A percentile compares a stretch with the other conserved stretches of the same genome.
Conservation (phyloP, 129 eudicot genomes). For the Lactuca saligna region DNA sequence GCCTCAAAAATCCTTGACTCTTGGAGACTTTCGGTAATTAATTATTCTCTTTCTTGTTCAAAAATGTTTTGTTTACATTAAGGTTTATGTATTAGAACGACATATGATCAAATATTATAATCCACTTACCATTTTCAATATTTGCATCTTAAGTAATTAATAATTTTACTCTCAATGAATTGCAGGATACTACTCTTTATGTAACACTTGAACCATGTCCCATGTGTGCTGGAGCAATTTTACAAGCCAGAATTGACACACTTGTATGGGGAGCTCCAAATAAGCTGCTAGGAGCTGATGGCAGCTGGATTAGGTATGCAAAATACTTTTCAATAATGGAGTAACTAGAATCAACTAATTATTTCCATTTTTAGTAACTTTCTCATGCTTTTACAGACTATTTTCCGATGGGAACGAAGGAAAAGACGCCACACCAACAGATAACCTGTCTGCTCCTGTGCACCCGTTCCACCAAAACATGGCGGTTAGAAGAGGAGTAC, state of each 20-base stretch:
- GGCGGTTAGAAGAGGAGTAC: constrained; percentile 59
- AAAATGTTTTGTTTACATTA: too few relatives aligned
- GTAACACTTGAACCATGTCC: constrained; percentile 97
- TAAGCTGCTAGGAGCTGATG: constrained; percentile 95
- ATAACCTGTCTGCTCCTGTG: constrained; percentile 60
- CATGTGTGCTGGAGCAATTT: constrained; percentile 98
- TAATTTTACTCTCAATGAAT: constrained; percentile 26
- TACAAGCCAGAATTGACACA: constrained; percentile 82
- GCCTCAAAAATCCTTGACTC: constrained; percentile 69
- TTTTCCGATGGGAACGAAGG: constrained; percentile 57
- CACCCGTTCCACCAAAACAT: constrained; percentile 94
- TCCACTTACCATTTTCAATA: constrained; percentile 5
- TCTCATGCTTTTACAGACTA: constrained; percentile 48
- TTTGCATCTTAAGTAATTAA: background rate
- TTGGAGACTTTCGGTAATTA: constrained; percentile 83
- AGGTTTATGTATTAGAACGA: too few relatives aligned
- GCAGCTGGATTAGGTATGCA: constrained; percentile 94
- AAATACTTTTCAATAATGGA: background rate
- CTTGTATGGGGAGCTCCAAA: constrained; percentile 99
- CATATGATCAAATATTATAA: too few relatives aligned
- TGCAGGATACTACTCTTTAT: constrained; percentile 78
- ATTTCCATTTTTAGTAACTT: background rate
- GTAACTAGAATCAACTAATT: background rate
- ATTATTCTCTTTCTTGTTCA: background rate
- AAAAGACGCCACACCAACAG: constrained; percentile 32